phyloP scores from a whole-genome alignment of 148 eudicot species.

The Chenopodium suecicum region DNA sequence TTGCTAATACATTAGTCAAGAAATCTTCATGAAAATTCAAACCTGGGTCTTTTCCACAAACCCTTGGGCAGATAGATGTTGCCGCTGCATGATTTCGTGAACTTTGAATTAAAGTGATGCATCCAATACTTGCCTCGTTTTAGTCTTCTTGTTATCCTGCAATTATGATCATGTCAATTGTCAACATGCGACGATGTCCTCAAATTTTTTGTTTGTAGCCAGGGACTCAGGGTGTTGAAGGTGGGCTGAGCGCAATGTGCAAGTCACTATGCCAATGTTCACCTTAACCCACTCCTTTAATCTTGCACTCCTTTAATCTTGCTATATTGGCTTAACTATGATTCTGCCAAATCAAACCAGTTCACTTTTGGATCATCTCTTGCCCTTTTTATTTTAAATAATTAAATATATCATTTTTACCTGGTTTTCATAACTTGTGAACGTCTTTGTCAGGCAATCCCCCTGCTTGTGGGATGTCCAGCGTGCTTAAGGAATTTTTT shows the following conservation, averaged over 20 bases:
- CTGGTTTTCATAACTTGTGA: slow-evolving; percentile 1
- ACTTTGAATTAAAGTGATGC: neutral
- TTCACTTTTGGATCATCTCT: neutral
- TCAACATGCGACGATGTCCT: neutral
- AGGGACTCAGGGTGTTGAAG: slow-evolving; percentile 1
- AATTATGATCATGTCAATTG: neutral
- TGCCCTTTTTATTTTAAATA: neutral
- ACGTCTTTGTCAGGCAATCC: slow-evolving; percentile 58
- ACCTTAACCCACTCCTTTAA: neutral
- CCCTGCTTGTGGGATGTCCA: slow-evolving; percentile 86
- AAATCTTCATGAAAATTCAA: neutral
- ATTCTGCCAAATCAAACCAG: neutral
- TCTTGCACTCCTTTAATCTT: neutral
- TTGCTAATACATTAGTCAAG: neutral
- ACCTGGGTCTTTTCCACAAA: neutral
- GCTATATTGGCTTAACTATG: neutral
- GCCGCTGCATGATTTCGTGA: neutral
- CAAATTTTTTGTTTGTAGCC: slow-evolving; percentile 2
- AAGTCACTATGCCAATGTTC: neutral
- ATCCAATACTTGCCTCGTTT: neutral
- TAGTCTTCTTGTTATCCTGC: neutral
- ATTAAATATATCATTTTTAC: neutral
- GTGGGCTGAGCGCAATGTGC: neutral
- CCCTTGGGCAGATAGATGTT: neutral
- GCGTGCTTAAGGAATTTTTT: slow-evolving; percentile 84